These are phyloP conservation scores for Phytopythium vexans DNA, from an alignment of 352 stramenopile species.

Conservation along the genomic window DNA sequence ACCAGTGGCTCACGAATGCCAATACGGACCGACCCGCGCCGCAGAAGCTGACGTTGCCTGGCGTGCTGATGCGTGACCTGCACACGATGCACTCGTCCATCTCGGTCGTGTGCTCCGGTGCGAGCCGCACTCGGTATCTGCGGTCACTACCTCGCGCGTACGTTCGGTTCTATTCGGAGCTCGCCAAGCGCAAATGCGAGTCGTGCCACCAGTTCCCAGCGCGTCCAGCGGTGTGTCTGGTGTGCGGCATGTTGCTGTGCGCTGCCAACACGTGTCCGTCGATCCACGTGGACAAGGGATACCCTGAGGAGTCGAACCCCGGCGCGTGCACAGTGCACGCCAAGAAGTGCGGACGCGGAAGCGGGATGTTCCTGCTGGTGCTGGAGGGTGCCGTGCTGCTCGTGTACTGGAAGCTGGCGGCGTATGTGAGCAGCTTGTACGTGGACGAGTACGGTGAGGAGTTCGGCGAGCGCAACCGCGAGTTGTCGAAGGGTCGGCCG, in stretches of 20 bases:
- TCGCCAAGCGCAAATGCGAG: constrained; percentile 78
- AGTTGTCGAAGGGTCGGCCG: constrained; percentile 77
- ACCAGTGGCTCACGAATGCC: constrained; percentile 73
- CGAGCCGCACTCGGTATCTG: constrained; percentile 69
- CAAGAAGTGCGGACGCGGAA: constrained; percentile 81
- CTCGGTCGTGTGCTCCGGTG: constrained; percentile 60
- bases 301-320: constrained; percentile 76
- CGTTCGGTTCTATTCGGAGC: constrained; percentile 82
- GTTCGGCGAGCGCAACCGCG: constrained; percentile 80
- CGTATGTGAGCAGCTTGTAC: constrained; percentile 81
- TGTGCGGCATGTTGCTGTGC: constrained; percentile 78
- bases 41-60: constrained; percentile 27
- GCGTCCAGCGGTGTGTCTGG: constrained; percentile 79
- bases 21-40: constrained; percentile 36
- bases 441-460: constrained; percentile 88
- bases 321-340: constrained; percentile 81
- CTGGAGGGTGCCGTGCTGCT: constrained; percentile 82
- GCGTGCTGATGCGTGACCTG: constrained; percentile 58
- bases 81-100: constrained; percentile 79
- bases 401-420: constrained; percentile 84
- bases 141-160: constrained; percentile 70
- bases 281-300: constrained; percentile 68
- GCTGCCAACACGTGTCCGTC: constrained; percentile 79
- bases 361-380: constrained; percentile 80
- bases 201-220: constrained; percentile 77